A percentile compares a stretch with the other conserved stretches of the same genome.
Evolutionary conservation across 305 asterid genomes (phyloP).

Genomic region (Coffea humblotiana): DNA sequence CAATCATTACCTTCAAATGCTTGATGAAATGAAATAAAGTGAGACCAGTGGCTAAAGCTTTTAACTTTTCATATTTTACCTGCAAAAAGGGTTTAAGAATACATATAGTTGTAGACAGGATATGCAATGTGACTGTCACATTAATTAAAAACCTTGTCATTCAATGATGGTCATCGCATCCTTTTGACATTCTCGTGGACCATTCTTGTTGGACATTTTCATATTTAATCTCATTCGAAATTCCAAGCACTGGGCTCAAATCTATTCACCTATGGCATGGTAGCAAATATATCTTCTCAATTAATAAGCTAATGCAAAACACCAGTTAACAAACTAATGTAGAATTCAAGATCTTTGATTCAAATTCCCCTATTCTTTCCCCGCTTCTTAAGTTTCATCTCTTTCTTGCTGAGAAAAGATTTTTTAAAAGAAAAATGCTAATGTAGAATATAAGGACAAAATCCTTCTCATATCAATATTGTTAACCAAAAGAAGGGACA

Average conservation of each 20-base stretch:
- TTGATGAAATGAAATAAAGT: conserved; percentile 22
- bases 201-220: conserved; percentile 19
- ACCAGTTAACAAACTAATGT: no score
- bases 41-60: conserved; percentile 30
- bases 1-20: conserved; percentile 15
- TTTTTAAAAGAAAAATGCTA: no score
- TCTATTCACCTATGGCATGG: no score
- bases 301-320: no score
- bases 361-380: no score
- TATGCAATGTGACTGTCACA: conserved; percentile 14
- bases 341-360: no score
- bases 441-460: no score
- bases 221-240: neutral
- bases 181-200: conserved; percentile 38
- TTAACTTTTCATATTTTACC: conserved; percentile 27
- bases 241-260: neutral
- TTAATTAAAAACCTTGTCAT: conserved; percentile 18
- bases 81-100: conserved; percentile 19
- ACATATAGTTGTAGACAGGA: conserved; percentile 27
- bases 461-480: neutral
- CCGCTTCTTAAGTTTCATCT: no score
- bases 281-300: no score
- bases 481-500: no score
- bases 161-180: conserved; percentile 13
- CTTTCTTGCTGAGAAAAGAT: no score